phyloP scores from a whole-genome alignment of 257 asterid species.

The Solanum dulcamara region DNA sequence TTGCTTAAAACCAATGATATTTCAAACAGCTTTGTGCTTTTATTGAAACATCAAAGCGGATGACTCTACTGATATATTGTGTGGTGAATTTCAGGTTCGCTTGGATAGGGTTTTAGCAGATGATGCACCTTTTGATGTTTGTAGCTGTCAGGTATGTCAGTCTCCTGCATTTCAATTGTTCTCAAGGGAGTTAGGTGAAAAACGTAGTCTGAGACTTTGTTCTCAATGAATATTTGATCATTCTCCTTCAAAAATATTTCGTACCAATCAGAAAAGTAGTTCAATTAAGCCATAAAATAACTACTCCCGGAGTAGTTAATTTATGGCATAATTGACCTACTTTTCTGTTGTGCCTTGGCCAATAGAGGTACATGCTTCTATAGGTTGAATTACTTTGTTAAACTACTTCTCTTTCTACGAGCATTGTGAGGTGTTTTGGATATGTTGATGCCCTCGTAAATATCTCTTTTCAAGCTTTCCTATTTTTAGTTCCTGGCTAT shows the following conservation, averaged over 20 bases:
- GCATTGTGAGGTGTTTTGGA: neutral
- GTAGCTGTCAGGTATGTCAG: slow-evolving; percentile 85
- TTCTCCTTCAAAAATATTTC: neutral
- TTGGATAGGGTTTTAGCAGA: slow-evolving; percentile 73
- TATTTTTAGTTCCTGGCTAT: neutral
- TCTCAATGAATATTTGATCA: neutral
- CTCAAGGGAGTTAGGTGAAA: neutral
- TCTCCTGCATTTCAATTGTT: neutral
- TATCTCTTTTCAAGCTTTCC: neutral
- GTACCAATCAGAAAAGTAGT: neutral
- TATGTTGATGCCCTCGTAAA: neutral
- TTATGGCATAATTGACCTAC: neutral
- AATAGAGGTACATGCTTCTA: neutral
- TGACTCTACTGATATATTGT: neutral
- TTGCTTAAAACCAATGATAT: neutral
- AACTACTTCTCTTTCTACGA: neutral
- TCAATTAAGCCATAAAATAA: neutral
- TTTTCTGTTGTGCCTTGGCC: neutral
- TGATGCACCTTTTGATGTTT: slow-evolving; percentile 91
- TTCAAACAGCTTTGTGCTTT: neutral
- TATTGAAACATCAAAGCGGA: neutral
- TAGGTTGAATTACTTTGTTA: neutral
- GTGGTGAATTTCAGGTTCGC: slow-evolving; percentile 40
- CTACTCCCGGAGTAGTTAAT: neutral
- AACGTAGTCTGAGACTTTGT: neutral